Conservation (phyloP, 169 alveolate species). For the Plasmodium gallinaceum region DNA sequence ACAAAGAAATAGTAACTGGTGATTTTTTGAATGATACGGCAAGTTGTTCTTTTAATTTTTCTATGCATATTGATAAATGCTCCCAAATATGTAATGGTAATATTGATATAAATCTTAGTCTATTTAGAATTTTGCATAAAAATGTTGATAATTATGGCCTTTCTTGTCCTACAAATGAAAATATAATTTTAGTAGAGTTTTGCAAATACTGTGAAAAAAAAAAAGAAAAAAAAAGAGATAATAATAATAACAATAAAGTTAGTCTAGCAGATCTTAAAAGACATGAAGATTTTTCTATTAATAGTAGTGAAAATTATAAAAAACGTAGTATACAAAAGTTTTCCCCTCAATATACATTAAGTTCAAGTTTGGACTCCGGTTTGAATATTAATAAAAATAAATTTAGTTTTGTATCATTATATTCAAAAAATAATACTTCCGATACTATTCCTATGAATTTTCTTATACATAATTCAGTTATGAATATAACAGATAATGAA, state of each 20-base stretch:
- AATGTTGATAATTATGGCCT: no score
- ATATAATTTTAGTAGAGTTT: background rate
- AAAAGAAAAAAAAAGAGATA: background rate
- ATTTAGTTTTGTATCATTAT: background rate
- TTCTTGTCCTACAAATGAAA: slow-evolving; percentile 1
- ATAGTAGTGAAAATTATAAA: background rate
- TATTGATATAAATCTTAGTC: no score
- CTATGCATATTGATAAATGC: no score
- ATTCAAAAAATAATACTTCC: background rate
- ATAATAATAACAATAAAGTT: background rate
- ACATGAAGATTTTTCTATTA: background rate
- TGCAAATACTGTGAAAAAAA: background rate
- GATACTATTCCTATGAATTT: slow-evolving; percentile 28
- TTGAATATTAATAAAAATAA: background rate
- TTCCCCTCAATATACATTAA: background rate
- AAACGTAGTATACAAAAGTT: slow-evolving; percentile 3
- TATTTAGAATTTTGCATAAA: no score
- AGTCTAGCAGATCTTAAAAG: background rate
- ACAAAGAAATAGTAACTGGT: no score
- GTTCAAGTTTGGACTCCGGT: background rate
- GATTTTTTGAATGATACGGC: no score
- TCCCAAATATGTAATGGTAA: no score
- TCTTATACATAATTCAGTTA: background rate
- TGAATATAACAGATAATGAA: slow-evolving; percentile 24
- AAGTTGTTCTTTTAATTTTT: no score